phyloP scores from a whole-genome alignment of 257 asterid genomes.

The Gentiana dahurica region DNA sequence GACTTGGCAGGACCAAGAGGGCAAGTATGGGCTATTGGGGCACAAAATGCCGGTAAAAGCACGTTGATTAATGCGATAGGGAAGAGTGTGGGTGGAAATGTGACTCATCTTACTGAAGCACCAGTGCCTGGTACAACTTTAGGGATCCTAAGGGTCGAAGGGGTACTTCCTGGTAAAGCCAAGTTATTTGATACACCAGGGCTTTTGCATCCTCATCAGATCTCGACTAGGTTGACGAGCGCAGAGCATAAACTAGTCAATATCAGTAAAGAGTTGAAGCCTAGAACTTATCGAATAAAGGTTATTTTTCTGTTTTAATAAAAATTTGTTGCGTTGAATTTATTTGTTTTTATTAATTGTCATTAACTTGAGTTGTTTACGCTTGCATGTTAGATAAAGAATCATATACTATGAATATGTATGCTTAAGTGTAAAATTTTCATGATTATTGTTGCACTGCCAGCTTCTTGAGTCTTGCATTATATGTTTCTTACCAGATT shows the following conservation, averaged over 20 bases:
- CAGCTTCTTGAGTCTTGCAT: too few species aligned
- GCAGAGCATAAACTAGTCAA: conserved; percentile 64
- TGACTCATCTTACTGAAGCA: conserved; percentile 75
- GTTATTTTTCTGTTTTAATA: conserved; percentile 21
- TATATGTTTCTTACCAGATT: too few species aligned
- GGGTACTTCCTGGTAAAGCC: conserved; percentile 80
- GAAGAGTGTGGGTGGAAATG: conserved; percentile 44
- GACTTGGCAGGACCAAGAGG: conserved; percentile 71
- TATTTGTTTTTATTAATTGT: not conserved
- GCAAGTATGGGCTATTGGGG: conserved; percentile 87
- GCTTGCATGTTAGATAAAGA: not conserved
- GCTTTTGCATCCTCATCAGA: conserved; percentile 85
- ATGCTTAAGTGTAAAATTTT: too few species aligned
- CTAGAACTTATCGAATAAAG: conserved; percentile 86
- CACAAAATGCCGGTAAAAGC: conserved; percentile 91
- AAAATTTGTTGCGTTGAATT: not conserved
- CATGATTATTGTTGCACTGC: too few species aligned
- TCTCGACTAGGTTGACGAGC: conserved; percentile 57
- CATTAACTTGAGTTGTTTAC: not conserved
- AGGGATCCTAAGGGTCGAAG: conserved; percentile 84
- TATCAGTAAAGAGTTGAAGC: conserved; percentile 65
- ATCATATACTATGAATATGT: too few species aligned
- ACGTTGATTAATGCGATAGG: conserved; percentile 72
- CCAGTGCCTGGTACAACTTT: conserved; percentile 82
- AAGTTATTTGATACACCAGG: conserved; percentile 89